Base-by-base conservation (phyloP, 177 flowering plant species). In the Vitis hybrid region DNA sequence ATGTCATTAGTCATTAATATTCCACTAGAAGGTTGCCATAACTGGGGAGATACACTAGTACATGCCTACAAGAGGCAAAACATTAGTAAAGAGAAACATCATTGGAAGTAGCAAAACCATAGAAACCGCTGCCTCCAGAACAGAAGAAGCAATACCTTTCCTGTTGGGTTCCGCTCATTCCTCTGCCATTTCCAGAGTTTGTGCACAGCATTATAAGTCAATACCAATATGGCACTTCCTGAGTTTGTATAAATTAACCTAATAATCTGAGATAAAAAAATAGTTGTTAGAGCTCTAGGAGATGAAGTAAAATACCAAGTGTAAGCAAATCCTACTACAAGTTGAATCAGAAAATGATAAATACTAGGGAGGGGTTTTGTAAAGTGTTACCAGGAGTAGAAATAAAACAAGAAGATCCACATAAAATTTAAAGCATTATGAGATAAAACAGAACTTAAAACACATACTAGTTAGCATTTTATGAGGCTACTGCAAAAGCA, bases 171-270 rank as follows among this genome's bases (percentile, higher is more conserved):
- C 1, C 87, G 82, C 1, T 93, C 98, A 78, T 76, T 90, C 68
- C 85, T 82, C 62, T 82, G 92, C 98, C 98, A 93, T 75, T 91
- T 93, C 97, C 97, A 93, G 58, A 93, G 89, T 82, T 87, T 87
- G 79, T 93, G 97, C 27, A 90, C 87, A 2, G 95, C 97, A 90
- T 91, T 91, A 27, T 92, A 85, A 71, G 91, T 82, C 70, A 93
- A 75, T 55, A 97, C 93, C 83, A 93, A 68, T 48, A 93, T 74
- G 62, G 90, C 92, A 73, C 69, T 35, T 27, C 98, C 98, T 56
- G 93, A 87, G 76, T 93, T 90, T 48, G 95, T 91, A 76, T 91
- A 93, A 60, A 93, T 87, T 75, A 93, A 79, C 74, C 93, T 84
- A 54, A 87, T 81, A 70, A 93, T 85, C 98, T 93, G 87, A 65